A percentile compares a stretch with the other conserved stretches of the same genome.
Evolutionary conservation across 257 asterid genomes (phyloP).

Genomic region (Solanum sejunctum): DNA sequence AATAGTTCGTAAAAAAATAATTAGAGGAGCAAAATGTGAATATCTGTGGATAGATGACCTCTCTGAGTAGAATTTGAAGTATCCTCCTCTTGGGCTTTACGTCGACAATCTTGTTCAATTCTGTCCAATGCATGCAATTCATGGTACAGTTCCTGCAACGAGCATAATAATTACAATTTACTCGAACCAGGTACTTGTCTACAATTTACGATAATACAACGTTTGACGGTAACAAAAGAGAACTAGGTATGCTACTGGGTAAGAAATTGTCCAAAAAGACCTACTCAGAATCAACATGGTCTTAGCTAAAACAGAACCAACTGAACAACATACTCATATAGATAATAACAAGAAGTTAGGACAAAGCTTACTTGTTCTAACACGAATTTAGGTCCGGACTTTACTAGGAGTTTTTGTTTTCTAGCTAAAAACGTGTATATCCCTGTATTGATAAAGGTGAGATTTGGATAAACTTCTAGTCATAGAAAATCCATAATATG

Average conservation of each 20-base stretch:
- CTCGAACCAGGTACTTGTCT: not conserved
- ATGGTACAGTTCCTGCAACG: slow-evolving; percentile 83
- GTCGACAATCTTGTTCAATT: slow-evolving; percentile 81
- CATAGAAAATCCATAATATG: not conserved
- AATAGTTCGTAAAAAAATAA: not conserved
- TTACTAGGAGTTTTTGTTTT: not conserved
- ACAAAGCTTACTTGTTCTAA: not conserved
- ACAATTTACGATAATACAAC: not conserved
- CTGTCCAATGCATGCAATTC: slow-evolving; percentile 95
- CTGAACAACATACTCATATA: not conserved
- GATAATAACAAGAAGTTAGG: not conserved
- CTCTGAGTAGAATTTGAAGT: slow-evolving; percentile 44
- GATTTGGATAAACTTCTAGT: not conserved
- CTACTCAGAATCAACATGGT: not conserved
- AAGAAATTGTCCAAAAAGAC: not conserved
- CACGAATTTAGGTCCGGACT: not conserved
- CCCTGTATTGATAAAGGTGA: not conserved
- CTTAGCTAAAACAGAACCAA: not conserved
- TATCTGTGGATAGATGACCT: slow-evolving; percentile 23
- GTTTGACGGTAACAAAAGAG: not conserved
- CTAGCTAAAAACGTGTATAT: not conserved
- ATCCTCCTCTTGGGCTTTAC: slow-evolving; percentile 84
- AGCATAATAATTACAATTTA: slow-evolving; percentile 1
- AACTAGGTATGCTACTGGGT: not conserved
- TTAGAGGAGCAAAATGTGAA: not conserved